phyloP scores from a whole-genome alignment of 2,329 filamentous ascomycete species.

The Penicillium nordicum region DNA sequence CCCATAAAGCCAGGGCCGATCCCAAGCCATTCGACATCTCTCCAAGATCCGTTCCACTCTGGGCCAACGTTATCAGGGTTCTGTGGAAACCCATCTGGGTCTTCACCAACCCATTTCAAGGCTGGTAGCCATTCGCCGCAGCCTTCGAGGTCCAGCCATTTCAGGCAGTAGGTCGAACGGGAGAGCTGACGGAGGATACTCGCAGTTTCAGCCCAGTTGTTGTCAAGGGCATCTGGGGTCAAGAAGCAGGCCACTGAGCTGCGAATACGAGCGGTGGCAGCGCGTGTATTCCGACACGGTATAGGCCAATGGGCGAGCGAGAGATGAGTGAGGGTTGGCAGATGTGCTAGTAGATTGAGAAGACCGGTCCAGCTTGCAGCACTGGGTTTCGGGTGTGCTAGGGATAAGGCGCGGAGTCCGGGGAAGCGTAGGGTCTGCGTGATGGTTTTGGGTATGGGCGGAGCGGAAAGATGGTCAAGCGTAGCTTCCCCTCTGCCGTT shows the following conservation, averaged over 20 bases:
- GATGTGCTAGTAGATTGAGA: slow-evolving; percentile 50
- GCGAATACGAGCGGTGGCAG: slow-evolving; percentile 45
- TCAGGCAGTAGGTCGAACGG: slow-evolving; percentile 54
- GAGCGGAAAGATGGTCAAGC: not conserved
- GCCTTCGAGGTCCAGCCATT: slow-evolving; percentile 61
- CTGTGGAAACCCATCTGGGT: slow-evolving; percentile 27
- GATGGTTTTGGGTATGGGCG: slow-evolving; percentile 21
- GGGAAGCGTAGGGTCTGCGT: slow-evolving; percentile 43
- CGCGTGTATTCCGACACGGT: slow-evolving; percentile 56
- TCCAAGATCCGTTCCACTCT: slow-evolving; percentile 48
- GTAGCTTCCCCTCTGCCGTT: not conserved
- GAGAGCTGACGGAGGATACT: slow-evolving; percentile 56
- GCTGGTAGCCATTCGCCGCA: slow-evolving; percentile 56
- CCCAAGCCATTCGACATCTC: slow-evolving; percentile 43
- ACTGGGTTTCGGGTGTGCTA: slow-evolving; percentile 48
- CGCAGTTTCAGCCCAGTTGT: slow-evolving; percentile 56
- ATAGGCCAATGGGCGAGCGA: slow-evolving; percentile 62
- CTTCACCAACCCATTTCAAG: slow-evolving; percentile 43
- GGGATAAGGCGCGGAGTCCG: slow-evolving; percentile 56
- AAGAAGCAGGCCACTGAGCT: slow-evolving; percentile 40
- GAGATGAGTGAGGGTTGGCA: slow-evolving; percentile 59
- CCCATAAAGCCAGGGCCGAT: slow-evolving; percentile 42
- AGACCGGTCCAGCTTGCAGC: slow-evolving; percentile 55
- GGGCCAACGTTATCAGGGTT: slow-evolving; percentile 28
- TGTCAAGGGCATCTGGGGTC: slow-evolving; percentile 48